Evolutionary conservation across 495 filamentous ascomycete species (phyloP), one percentile per base, ranked within the genome.

Genomic region (Entonaema liquescens): DNA sequence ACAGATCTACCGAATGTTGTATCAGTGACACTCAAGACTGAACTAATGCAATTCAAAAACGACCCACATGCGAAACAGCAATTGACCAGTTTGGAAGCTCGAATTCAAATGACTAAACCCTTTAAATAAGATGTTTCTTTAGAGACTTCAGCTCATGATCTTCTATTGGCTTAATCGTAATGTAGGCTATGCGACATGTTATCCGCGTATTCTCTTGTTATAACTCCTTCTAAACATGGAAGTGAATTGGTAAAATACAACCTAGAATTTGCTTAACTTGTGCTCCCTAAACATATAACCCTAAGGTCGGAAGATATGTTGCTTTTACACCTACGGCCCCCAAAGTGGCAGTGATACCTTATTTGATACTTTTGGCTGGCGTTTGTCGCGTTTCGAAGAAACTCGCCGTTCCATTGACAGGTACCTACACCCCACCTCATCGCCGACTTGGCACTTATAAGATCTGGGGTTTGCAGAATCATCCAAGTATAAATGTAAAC

Each of bases 81-180:
- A 47, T 47, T 21, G 42, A 47, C 42, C 9, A 17, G 9, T 47
- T 17, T 8, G 42, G 42, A 52, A 52, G 49, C 23, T 52, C 9
- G 28, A 21, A n/a, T 15, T 42, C 19, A 4, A 4, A 8, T 53
- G 44, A 53, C 21, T 47, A 23, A 17, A 40, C 47, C n/a, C 25
- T 31, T 31, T 33, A 26, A 55, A 50, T 38, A 38, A 17, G 59
- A 19, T 50, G 6, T 8, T 13, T 62, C 6, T 49, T 40, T 17
- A 13, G 25, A 35, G 47, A 50, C 42, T 40, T 15, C 3, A 12
- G 2, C 31, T n/a, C 5, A 40, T 15, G 19, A n/a, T 28, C 21
- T 13, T 12, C 31, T 12, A 68, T 62, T 68, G 59, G 65, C 59
- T 31, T 50, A 33, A 21, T 68, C 59, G 65, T 62, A 62, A 26